Evolutionary conservation across 2,329 filamentous ascomycete species (phyloP).

Genomic region (Sporothrix pallida): DNA sequence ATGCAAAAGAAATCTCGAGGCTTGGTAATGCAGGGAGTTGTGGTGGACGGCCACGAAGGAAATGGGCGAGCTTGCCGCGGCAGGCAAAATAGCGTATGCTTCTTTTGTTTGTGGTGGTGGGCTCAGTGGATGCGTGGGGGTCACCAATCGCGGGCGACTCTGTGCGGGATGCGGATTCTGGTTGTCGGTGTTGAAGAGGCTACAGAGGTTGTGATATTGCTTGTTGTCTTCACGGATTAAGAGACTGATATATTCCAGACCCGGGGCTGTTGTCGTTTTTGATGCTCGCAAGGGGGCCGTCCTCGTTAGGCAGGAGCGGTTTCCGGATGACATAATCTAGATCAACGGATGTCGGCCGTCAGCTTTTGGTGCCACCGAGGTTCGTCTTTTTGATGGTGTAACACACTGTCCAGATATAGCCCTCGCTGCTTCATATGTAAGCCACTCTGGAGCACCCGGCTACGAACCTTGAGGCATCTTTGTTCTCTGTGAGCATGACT

Average conservation of each 20-base stretch:
- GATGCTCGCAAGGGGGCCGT: not conserved
- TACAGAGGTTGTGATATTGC: no score
- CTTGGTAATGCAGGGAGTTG: conserved; percentile 17
- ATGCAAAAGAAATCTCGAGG: not conserved
- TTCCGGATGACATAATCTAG: conserved; percentile 5
- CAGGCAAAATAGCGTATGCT: conserved; percentile 30
- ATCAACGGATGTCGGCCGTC: not conserved
- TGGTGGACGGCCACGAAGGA: not conserved
- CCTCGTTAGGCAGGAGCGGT: conserved; percentile 8
- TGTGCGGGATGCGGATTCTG: not conserved
- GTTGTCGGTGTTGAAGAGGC: not conserved
- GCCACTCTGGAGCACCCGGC: not conserved
- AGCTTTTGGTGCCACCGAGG: not conserved
- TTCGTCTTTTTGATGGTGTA: not conserved
- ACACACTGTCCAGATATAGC: not conserved
- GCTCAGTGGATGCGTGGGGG: conserved; percentile 20
- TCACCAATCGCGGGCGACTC: not conserved
- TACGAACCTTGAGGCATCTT: not conserved
- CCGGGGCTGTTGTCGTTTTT: not conserved
- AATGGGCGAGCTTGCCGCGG: not conserved
- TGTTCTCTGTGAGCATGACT: not conserved
- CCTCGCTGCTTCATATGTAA: not conserved
- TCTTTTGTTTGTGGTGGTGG: not conserved
- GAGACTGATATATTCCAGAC: not conserved
- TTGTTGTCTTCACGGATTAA: not conserved